These are phyloP conservation scores for Oryza meridionalis DNA, from an alignment of 176 grass and related monocot species.

Conservation along the genomic window DNA sequence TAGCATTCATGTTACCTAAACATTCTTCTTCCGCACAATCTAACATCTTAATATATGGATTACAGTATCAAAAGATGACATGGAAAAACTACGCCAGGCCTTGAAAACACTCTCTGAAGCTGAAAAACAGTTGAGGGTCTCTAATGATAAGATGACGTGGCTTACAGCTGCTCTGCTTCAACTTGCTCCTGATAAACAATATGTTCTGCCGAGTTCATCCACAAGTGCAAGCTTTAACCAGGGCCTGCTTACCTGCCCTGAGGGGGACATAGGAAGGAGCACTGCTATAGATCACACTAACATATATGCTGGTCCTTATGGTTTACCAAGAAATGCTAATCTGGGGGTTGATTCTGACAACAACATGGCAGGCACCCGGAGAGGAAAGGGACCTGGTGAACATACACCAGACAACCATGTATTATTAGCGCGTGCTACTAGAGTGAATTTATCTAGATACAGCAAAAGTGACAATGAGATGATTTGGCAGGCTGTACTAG, in stretches of 20 bases:
- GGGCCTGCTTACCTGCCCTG: constrained; percentile 29
- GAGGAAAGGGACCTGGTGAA: constrained; percentile 36
- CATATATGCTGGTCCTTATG: constrained; percentile 33
- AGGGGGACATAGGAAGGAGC: constrained; percentile 38
- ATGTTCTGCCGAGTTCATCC: constrained; percentile 74
- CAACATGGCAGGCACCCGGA: constrained; percentile 4
- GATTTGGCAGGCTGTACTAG: constrained; percentile 90
- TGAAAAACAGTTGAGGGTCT: constrained; percentile 97
- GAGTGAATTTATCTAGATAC: constrained; percentile 50
- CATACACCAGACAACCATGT: constrained; percentile 45
- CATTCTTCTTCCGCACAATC: constrained; percentile 27
- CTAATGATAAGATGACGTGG: constrained; percentile 95
- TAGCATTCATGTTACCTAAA: constrained; percentile 19
- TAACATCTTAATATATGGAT: constrained; percentile 46
- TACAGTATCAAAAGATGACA: constrained; percentile 90
- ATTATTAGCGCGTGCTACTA: constrained; percentile 38
- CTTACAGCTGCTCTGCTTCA: constrained; percentile 96
- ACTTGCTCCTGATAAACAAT: constrained; percentile 91
- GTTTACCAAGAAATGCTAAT: constrained; percentile 39
- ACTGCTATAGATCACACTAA: constrained; percentile 34
- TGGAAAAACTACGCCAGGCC: constrained; percentile 85
- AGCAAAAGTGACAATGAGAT: constrained; percentile 63
- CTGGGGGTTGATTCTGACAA: constrained; percentile 31
- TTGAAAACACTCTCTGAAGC: constrained; percentile 88
- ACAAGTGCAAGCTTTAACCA: constrained; percentile 56